phyloP scores from a whole-genome alignment of 2,329 filamentous ascomycete genomes.

The Aureobasidium sp. region DNA sequence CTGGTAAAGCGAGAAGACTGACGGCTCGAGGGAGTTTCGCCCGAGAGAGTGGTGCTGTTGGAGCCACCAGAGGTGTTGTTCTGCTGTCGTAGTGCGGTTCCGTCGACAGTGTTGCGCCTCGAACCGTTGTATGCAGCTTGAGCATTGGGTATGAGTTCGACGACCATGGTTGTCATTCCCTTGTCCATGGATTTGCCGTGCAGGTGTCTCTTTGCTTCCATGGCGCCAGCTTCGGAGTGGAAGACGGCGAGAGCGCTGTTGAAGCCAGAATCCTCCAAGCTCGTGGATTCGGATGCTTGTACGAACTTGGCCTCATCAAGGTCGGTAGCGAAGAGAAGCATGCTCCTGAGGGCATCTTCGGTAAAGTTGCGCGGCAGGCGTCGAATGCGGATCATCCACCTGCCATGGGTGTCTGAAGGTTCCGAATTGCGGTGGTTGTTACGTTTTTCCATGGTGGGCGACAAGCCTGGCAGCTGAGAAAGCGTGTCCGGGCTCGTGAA shows the following conservation, averaged over 20 bases:
- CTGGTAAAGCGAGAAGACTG: slow-evolving; percentile 54
- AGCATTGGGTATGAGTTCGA: slow-evolving; percentile 42
- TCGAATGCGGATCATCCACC: slow-evolving; percentile 45
- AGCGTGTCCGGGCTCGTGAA: slow-evolving; percentile 15
- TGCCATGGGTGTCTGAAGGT: background rate
- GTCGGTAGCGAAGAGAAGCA: slow-evolving; percentile 50
- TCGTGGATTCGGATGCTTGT: slow-evolving; percentile 41
- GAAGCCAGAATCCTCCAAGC: slow-evolving; percentile 31
- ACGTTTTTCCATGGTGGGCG: slow-evolving; percentile 34
- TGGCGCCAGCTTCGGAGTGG: slow-evolving; percentile 46
- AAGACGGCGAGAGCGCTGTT: slow-evolving; percentile 52
- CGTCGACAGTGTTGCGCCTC: slow-evolving; percentile 48
- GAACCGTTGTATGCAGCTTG: slow-evolving; percentile 19
- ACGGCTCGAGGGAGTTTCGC: slow-evolving; percentile 33
- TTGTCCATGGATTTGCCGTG: slow-evolving; percentile 54
- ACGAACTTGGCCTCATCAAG: slow-evolving; percentile 51
- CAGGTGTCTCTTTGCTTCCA: slow-evolving; percentile 50
- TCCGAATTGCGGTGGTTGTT: slow-evolving; percentile 8
- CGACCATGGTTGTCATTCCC: slow-evolving; percentile 50
- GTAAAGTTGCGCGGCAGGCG: slow-evolving; percentile 51
- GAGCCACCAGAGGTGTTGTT: slow-evolving; percentile 35
- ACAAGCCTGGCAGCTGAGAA: slow-evolving; percentile 31
- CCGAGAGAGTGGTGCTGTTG: slow-evolving; percentile 33
- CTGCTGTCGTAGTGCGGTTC: slow-evolving; percentile 33
- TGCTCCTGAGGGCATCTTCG: slow-evolving; percentile 50